Base-by-base conservation (phyloP, 139 green algal genomes). In the Marvania coccoides region DNA sequence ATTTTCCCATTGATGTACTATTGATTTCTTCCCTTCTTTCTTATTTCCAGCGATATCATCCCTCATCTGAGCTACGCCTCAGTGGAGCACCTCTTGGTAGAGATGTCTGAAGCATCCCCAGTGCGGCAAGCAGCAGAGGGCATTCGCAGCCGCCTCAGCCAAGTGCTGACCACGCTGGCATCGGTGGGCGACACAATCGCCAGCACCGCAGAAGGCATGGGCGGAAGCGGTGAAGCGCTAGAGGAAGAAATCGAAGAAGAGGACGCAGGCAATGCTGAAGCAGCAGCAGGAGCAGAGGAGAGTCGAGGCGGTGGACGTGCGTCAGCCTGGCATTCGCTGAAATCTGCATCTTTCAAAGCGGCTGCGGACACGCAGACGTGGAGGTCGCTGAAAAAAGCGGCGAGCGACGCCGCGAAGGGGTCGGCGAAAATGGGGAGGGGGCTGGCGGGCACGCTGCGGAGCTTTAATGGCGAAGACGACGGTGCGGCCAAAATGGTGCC, bases 1-100 rank as follows among this genome's bases (percentile, higher is more conserved):
- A 14, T 55, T 6, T 13, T 13, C 9, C 1, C 34, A 19, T 4
- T 26, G 30, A 8, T 1, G 8, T 5, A 26, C 4, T 28, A n/a
- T n/a, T n/a, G n/a, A n/a, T n/a, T n/a, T n/a, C 8, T 34, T 54
- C 26, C 33, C 37, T 38, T n/a, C 6, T 67, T 13, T 8, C 24
- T 38, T 1, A 34, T 26, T 36, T 74, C 65, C 47, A 45, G 61
- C 3, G 76, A 83, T 47, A 36, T 66, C 1, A 67, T 79, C 29
- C 75, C 75, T 14, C 70, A 81, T 33, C 54, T 85, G 35, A 77
- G 63, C 31, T 72, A 81, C 28, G 69, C 76, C 24, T 61, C 33
- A 1, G 77, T 85, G 10, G 79, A 85, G 64, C 65, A 47, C 37
- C 54, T 77, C 19, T 71, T 85, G 29, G n/a, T 85, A 35, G 79